Evolutionary conservation across 192 early-diverging fungal genomes (phyloP), one percentile per base, ranked within the genome.

Genomic region (Phycomyces blakesleeanus): DNA sequence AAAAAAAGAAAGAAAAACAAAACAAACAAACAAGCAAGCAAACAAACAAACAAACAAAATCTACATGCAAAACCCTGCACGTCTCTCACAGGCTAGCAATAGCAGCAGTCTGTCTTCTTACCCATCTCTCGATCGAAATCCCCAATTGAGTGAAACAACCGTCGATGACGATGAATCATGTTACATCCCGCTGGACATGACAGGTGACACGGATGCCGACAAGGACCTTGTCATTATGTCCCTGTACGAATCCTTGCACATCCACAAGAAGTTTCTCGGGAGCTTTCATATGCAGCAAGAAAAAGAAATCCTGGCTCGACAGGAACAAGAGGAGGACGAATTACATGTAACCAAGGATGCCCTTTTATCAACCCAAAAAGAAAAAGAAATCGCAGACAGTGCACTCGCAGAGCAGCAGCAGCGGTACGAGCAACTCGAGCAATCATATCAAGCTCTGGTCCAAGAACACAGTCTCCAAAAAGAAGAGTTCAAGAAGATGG

Each of bases 21-120:
- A 82, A 93, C 94, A 99, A 68, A 99, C 91, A 98, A 90, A 1
- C n/a, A n/a, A n/a, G n/a, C n/a, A n/a, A n/a, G n/a, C n/a, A n/a
- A n/a, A n/a, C n/a, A n/a, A n/a, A n/a, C n/a, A n/a, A n/a, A n/a
- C n/a, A n/a, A n/a, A n/a, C n/a, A n/a, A n/a, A n/a, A n/a, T n/a
- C n/a, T n/a, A n/a, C n/a, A 34, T 34, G n/a, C 54, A 55, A 37
- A 55, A 55, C 20, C 24, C 20, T 52, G 20, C 29, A 34, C 54
- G 25, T 29, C 29, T 39, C 8, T 40, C 14, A 25, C 40, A 26
- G 12, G 40, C 57, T 22, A 59, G 57, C 12, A 29, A 26, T n/a
- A 52, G 51, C 29, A 47, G 15, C 27, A 55, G 24, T 29, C 24
- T 24, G 6, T 15, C 16, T n/a, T 29, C 24, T 34, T 29, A 16